phyloP scores from a whole-genome alignment of 768 basidiomycete genomes.

The Amyloporia xantha region DNA sequence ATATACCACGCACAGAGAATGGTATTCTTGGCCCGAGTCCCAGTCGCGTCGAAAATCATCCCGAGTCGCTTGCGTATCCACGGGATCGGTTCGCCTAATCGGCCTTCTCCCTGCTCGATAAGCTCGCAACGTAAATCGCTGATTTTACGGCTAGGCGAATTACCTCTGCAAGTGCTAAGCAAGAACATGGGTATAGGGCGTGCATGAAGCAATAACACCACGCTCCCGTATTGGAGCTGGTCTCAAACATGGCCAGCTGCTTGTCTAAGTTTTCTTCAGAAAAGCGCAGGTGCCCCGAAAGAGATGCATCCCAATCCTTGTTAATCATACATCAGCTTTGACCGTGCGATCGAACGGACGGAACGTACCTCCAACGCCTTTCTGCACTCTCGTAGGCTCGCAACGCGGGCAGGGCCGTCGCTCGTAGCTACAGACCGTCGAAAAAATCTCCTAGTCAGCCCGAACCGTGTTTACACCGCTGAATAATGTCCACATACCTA shows the following conservation, averaged over 20 bases:
- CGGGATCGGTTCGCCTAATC: constrained; percentile 16
- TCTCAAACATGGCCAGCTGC: constrained; percentile 74
- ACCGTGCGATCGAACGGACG: background rate
- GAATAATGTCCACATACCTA: constrained; percentile 33
- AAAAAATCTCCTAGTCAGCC: background rate
- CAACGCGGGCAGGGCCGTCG: constrained; percentile 11
- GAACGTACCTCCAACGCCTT: constrained; percentile 9
- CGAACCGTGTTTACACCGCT: background rate
- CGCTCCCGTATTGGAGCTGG: constrained; percentile 68
- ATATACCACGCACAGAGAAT: constrained; percentile 36
- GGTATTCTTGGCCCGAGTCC: constrained; percentile 35
- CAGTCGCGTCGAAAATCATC: constrained; percentile 33
- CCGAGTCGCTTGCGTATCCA: constrained; percentile 36
- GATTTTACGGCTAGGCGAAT: constrained; percentile 19
- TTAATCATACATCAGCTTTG: background rate
- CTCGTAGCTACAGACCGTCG: constrained; percentile 10
- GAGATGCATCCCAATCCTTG: constrained; percentile 58
- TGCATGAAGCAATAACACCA: constrained; percentile 82
- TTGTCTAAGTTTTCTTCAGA: constrained; percentile 61
- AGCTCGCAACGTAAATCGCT: background rate
- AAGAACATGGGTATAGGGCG: constrained; percentile 60
- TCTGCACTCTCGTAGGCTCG: constrained; percentile 11
- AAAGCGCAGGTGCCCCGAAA: constrained; percentile 69
- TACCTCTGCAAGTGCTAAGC: constrained; percentile 59
- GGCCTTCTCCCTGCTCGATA: constrained; percentile 13